phyloP scores from a whole-genome alignment of 2,329 filamentous ascomycete species.

The Furcasterigmium furcatum region DNA sequence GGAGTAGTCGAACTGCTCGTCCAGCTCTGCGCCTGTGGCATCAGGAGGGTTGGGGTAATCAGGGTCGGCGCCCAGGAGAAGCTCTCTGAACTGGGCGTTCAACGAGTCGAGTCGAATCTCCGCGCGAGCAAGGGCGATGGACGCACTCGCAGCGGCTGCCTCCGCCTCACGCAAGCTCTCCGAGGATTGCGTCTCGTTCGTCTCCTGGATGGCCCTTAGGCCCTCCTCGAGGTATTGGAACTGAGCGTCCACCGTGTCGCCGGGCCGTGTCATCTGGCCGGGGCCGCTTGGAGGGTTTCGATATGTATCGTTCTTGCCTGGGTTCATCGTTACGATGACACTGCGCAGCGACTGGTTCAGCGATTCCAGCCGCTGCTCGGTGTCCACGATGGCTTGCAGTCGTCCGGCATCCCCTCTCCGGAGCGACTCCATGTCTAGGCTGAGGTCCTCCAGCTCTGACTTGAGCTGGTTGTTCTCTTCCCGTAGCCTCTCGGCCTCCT shows the following conservation, averaged over 20 bases:
- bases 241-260: constrained; percentile 50
- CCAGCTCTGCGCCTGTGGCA: constrained; percentile 51
- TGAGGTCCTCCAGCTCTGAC: constrained; percentile 27
- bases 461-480: constrained; percentile 39
- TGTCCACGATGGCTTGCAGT: constrained; percentile 52
- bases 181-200: constrained; percentile 40
- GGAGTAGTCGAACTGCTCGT: constrained; percentile 67
- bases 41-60: constrained; percentile 56
- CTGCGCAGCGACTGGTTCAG: constrained; percentile 66
- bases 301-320: constrained; percentile 46
- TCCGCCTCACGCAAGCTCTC: constrained; percentile 18
- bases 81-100: constrained; percentile 61
- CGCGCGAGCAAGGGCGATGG: constrained; percentile 30
- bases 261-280: constrained; percentile 32
- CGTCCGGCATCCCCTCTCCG: constrained; percentile 30
- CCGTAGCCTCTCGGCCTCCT: constrained; percentile 42
- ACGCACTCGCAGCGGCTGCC: constrained; percentile 15
- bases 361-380: constrained; percentile 63
- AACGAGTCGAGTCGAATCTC: constrained; percentile 57
- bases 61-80: constrained; percentile 47
- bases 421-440: constrained; percentile 30
- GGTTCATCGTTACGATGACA: constrained; percentile 62
- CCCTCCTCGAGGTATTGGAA: constrained; percentile 70
- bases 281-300: constrained; percentile 34
- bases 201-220: constrained; percentile 56